Percentiles rank a stretch among this genome's conserved stretches.
Conservation (phyloP, 192 early-diverging fungal genomes). For the Coemansia sp. region DNA sequence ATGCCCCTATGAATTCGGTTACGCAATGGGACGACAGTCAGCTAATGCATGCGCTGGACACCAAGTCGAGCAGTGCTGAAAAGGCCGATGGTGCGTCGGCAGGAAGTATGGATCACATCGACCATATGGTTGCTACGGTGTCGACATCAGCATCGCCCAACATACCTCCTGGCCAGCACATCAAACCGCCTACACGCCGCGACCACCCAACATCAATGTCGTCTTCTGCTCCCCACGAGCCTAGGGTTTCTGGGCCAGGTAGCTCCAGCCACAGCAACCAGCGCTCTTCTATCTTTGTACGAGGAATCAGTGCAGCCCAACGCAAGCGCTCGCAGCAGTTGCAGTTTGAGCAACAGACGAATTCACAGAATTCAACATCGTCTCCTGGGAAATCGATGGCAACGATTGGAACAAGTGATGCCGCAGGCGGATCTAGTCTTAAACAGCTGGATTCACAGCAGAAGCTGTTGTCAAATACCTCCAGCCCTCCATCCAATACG, state of each 20-base stretch:
- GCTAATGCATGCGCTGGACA: neutral
- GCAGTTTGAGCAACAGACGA: neutral
- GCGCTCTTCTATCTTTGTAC: slow-evolving; percentile 34
- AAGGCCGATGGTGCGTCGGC: slow-evolving; percentile 7
- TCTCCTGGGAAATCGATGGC: neutral
- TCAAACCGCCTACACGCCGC: slow-evolving; percentile 23
- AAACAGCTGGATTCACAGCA: neutral
- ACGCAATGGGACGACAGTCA: slow-evolving; percentile 29
- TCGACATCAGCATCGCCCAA: slow-evolving; percentile 43
- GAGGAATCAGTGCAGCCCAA: slow-evolving; percentile 12
- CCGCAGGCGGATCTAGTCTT: neutral
- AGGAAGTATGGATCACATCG: slow-evolving; percentile 20
- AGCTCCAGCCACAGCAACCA: neutral
- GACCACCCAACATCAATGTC: slow-evolving; percentile 14
- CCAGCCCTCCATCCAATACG: neutral
- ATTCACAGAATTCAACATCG: neutral
- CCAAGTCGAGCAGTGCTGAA: slow-evolving; percentile 1
- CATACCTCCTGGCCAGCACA: slow-evolving; percentile 18
- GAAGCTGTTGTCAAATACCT: neutral
- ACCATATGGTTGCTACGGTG: slow-evolving; percentile 11
- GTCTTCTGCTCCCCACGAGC: slow-evolving; percentile 36
- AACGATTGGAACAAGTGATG: neutral
- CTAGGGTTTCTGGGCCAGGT: slow-evolving; percentile 9
- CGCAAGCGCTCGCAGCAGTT: slow-evolving; percentile 25
- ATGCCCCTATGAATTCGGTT: slow-evolving; percentile 16